Evolutionary conservation across 2,329 filamentous ascomycete genomes (phyloP).

Genomic region (Teratosphaeria nubilosa): DNA sequence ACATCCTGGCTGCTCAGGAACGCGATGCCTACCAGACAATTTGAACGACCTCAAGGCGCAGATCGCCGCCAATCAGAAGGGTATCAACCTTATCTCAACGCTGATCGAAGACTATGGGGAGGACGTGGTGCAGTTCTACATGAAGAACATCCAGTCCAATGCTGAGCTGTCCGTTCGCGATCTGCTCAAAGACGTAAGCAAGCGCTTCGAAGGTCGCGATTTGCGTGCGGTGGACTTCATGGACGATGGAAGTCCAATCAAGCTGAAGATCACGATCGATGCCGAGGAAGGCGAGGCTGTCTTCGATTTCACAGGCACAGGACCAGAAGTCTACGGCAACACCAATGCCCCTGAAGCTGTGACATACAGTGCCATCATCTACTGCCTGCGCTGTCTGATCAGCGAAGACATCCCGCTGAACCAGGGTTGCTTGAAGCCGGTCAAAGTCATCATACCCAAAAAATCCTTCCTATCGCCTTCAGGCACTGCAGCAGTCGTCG

Average conservation of each 20-base stretch:
- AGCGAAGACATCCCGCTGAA: constrained; percentile 75
- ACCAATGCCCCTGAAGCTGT: constrained; percentile 75
- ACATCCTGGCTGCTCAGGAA: constrained; percentile 67
- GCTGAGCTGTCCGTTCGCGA: constrained; percentile 66
- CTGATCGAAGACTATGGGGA: constrained; percentile 72
- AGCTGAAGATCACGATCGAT: constrained; percentile 65
- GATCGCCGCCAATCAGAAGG: constrained; percentile 77
- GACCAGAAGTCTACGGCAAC: constrained; percentile 56
- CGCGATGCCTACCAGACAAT: constrained; percentile 70
- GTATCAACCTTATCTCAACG: constrained; percentile 64
- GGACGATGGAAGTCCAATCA: constrained; percentile 75
- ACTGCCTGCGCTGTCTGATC: constrained; percentile 70
- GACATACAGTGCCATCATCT: constrained; percentile 76
- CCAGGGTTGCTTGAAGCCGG: constrained; percentile 71
- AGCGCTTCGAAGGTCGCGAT: constrained; percentile 58
- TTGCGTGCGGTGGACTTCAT: constrained; percentile 70
- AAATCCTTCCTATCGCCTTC: constrained; percentile 66
- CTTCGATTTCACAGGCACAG: constrained; percentile 71
- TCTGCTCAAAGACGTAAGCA: constrained; percentile 61
- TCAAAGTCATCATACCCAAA: constrained; percentile 62
- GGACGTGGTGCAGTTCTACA: constrained; percentile 70
- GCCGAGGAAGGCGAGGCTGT: constrained; percentile 62
- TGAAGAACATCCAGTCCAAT: constrained; percentile 72
- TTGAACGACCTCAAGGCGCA: constrained; percentile 80
- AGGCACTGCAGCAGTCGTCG: constrained; percentile 68